Conservation (phyloP, 148 eudicot species). For the Camellia sinensis region DNA sequence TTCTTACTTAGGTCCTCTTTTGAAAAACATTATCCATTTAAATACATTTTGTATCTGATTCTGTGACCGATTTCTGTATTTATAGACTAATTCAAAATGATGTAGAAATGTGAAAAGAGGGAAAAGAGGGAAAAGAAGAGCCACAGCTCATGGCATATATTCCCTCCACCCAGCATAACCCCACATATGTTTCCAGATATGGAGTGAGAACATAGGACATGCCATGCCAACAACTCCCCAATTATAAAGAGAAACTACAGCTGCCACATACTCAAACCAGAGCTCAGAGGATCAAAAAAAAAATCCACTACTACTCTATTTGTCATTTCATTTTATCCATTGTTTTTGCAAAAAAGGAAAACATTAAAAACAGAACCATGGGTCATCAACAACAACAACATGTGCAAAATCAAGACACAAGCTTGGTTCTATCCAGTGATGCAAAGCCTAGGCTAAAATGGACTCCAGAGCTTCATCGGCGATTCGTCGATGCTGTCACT, state of each 20-base stretch:
- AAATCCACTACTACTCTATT: background rate
- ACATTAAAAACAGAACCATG: slow-evolving; percentile 27
- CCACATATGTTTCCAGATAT: slow-evolving; percentile 77
- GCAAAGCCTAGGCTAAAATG: slow-evolving; percentile 96
- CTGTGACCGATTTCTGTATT: too few species aligned
- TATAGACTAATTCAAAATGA: slow-evolving; percentile 14
- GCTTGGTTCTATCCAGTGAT: slow-evolving; percentile 78
- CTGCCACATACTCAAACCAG: slow-evolving; percentile 34
- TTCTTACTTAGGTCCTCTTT: too few species aligned
- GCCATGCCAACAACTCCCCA: slow-evolving; percentile 49
- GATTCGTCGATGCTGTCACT: slow-evolving; percentile 64
- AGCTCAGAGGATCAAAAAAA: slow-evolving; percentile 20
- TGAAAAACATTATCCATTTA: too few species aligned
- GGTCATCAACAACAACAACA: slow-evolving; percentile 32
- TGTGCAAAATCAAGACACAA: slow-evolving; percentile 48
- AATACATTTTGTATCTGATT: too few species aligned
- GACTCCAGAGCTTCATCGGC: slow-evolving; percentile 82
- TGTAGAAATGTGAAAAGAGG: slow-evolving; percentile 24
- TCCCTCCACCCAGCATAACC: slow-evolving; percentile 49
- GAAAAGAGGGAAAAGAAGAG: slow-evolving; percentile 27
- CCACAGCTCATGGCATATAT: slow-evolving; percentile 89
- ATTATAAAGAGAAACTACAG: slow-evolving; percentile 49
- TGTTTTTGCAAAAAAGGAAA: background rate
- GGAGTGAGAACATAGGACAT: slow-evolving; percentile 69
- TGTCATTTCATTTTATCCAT: background rate